Percentiles rank a stretch among this genome's conserved stretches.
Evolutionary conservation across 805 yeast species (phyloP).

Genomic region (Saturnispora zaruensis): DNA sequence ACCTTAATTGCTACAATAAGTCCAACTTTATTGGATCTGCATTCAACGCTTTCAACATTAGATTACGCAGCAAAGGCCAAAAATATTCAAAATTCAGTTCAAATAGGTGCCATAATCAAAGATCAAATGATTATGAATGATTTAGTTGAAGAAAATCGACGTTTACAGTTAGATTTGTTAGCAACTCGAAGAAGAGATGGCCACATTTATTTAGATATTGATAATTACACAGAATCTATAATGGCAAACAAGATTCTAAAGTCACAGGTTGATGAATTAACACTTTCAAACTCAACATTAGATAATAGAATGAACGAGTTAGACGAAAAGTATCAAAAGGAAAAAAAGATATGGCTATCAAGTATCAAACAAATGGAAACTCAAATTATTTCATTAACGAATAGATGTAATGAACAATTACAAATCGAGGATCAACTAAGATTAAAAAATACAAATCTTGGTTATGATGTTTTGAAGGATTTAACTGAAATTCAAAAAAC

Average conservation of each 20-base stretch:
- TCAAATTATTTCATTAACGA: constrained; percentile 20
- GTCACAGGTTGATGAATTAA: constrained; percentile 41
- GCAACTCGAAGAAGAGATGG: constrained; percentile 62
- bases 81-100: constrained; percentile 43
- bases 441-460: not conserved
- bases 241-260: constrained; percentile 41
- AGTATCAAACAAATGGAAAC: constrained; percentile 17
- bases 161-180: constrained; percentile 42
- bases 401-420: constrained; percentile 23
- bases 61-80: constrained; percentile 53
- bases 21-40: constrained; percentile 43
- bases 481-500: not conserved
- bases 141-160: constrained; percentile 37
- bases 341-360: constrained; percentile 16
- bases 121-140: constrained; percentile 39
- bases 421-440: constrained; percentile 11
- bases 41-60: constrained; percentile 45
- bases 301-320: constrained; percentile 14
- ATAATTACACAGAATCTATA: constrained; percentile 46
- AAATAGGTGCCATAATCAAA: constrained; percentile 35
- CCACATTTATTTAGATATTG: constrained; percentile 46
- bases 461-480: constrained; percentile 1
- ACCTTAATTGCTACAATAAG: constrained; percentile 82
- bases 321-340: constrained; percentile 9
- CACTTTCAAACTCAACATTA: constrained; percentile 34